phyloP scores from a whole-genome alignment of 2,329 filamentous ascomycete species.

The Nigrospora sphaerica region DNA sequence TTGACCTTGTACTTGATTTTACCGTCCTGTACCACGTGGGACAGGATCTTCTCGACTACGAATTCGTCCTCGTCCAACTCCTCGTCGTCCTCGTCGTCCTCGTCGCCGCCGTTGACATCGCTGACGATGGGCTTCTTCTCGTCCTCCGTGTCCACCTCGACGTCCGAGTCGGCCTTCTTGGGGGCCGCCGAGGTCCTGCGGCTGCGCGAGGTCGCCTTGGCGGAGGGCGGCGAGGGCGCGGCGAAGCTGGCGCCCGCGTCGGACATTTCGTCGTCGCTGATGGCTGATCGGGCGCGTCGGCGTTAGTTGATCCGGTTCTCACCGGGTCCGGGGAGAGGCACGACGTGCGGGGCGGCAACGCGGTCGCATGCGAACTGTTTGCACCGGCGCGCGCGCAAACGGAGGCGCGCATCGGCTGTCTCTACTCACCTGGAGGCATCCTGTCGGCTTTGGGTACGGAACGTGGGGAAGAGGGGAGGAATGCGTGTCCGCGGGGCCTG shows the following conservation, averaged over 20 bases:
- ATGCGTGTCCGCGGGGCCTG: too few relatives aligned
- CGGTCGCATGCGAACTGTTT: too few relatives aligned
- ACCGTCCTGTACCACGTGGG: conserved; percentile 55
- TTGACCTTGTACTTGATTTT: conserved; percentile 62
- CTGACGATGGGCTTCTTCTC: conserved; percentile 4
- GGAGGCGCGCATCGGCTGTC: too few relatives aligned
- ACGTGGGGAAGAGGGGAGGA: too few relatives aligned
- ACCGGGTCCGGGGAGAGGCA: too few relatives aligned
- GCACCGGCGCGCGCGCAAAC: too few relatives aligned
- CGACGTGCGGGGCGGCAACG: too few relatives aligned
- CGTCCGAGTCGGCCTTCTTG: conserved; percentile 10
- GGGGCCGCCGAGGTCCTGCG: conserved; percentile 2
- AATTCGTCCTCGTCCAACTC: conserved; percentile 36
- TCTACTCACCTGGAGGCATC: too few relatives aligned
- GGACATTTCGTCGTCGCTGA: conserved; percentile 35
- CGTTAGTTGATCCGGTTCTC: too few relatives aligned
- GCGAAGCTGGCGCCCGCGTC: conserved; percentile 17
- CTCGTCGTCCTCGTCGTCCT: conserved; percentile 21
- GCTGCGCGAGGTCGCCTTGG: conserved; percentile 6
- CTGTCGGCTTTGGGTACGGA: too few relatives aligned
- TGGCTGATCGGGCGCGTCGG: conserved; percentile 16
- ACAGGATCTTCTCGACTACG: conserved; percentile 66
- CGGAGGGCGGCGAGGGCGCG: conserved; percentile 7
- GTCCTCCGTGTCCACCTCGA: conserved; percentile 17
- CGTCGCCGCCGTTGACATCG: conserved; percentile 11